phyloP scores from a whole-genome alignment of 257 asterid species.

The Petunia secreta region DNA sequence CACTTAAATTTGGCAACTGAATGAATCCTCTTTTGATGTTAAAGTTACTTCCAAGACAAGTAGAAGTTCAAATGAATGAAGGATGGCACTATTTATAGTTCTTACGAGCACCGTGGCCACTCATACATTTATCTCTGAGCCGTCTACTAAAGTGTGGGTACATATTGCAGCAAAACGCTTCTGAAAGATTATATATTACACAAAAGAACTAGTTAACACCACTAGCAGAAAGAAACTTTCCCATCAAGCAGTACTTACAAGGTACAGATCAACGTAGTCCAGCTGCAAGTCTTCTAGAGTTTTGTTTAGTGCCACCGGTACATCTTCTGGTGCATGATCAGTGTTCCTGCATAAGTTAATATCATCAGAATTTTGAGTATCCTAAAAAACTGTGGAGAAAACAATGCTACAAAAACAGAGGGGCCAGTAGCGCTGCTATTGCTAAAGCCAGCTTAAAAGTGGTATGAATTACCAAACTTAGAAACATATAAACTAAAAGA shows the following conservation, averaged over 20 bases:
- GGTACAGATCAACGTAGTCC: conserved; percentile 75
- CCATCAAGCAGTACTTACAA: conserved; percentile 44
- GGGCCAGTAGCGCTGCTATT: background rate
- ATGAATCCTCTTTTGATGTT: background rate
- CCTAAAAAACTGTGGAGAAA: background rate
- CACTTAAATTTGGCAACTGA: background rate
- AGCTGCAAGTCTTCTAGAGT: conserved; percentile 77
- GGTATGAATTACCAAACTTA: background rate
- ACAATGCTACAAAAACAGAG: background rate
- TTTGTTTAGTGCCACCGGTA: conserved; percentile 53
- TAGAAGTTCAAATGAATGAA: background rate
- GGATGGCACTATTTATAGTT: background rate
- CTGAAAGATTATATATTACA: background rate
- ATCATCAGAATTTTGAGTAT: background rate
- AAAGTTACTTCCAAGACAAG: background rate
- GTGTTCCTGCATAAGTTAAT: conserved; percentile 46
- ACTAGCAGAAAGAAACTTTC: background rate
- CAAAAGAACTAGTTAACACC: background rate
- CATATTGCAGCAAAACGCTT: background rate
- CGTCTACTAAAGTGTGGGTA: background rate
- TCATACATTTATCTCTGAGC: background rate
- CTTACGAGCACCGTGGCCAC: background rate
- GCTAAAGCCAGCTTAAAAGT: background rate
- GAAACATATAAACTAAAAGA: background rate
- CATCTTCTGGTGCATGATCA: conserved; percentile 81